A percentile compares a stretch with the other conserved stretches of the same genome.
phyloP scores from a whole-genome alignment of 225 moss, liverwort and hornwort species.

The Asterella californica region DNA sequence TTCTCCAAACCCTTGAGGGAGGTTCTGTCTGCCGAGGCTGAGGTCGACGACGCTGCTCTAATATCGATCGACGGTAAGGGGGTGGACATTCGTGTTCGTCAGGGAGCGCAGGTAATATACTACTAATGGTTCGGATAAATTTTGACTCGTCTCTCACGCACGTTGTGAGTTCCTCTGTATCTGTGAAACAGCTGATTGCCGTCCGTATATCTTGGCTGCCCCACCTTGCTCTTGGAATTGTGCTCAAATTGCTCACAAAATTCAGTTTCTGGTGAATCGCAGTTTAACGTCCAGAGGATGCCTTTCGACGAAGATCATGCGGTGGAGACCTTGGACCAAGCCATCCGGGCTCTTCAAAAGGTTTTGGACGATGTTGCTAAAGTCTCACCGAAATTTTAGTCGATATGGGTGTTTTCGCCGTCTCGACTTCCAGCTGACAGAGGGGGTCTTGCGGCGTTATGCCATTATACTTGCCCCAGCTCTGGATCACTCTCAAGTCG shows the following conservation, averaged over 20 bases:
- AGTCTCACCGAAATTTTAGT: constrained; percentile 5
- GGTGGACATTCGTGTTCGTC: constrained; percentile 91
- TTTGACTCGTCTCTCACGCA: too few relatives aligned
- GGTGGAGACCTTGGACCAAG: constrained; percentile 87
- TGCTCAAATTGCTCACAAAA: neutral
- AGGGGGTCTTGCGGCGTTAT: neutral
- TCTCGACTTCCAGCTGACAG: neutral
- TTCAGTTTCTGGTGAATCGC: constrained; percentile 16
- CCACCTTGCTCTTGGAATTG: too few relatives aligned
- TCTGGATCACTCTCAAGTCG: neutral
- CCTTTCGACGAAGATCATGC: constrained; percentile 74
- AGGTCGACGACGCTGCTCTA: constrained; percentile 92
- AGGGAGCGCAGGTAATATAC: constrained; percentile 67
- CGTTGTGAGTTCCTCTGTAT: neutral
- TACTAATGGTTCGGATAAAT: neutral
- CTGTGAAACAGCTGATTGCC: neutral
- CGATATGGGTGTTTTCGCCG: too few relatives aligned
- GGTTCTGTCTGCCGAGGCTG: constrained; percentile 57
- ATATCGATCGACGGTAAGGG: constrained; percentile 99
- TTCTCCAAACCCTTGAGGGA: constrained; percentile 84
- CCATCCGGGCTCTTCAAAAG: constrained; percentile 68
- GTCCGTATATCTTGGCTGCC: too few relatives aligned
- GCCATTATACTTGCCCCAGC: neutral
- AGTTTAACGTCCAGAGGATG: constrained; percentile 93
- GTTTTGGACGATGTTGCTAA: constrained; percentile 61